Base-by-base conservation (phyloP, 768 basidiomycete genomes). In the Tremella yokohamensis region DNA sequence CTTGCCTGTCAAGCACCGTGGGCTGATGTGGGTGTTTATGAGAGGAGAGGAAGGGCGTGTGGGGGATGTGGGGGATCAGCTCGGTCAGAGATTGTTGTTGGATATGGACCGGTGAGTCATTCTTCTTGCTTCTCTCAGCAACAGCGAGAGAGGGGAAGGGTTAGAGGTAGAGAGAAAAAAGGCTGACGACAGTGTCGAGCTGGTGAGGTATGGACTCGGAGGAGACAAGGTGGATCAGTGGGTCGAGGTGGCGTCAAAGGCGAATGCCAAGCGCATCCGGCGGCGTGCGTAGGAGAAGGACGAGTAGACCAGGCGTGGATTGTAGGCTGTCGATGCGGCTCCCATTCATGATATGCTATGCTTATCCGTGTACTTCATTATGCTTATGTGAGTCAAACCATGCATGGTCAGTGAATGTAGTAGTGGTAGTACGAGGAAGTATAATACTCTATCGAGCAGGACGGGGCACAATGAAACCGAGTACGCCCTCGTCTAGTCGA, bases 141-240 rank as follows among this genome's bases (percentile, higher is more conserved):
- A 11, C 12, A 40, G 12, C 18, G 11, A 40, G n/a, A n/a, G n/a
- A n/a, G n/a, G n/a, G n/a, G n/a, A n/a, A n/a, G n/a, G n/a, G n/a
- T n/a, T n/a, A n/a, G n/a, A n/a, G n/a, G n/a, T n/a, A n/a, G n/a
- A n/a, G n/a, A n/a, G n/a, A n/a, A n/a, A n/a, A n/a, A n/a, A 8
- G n/a, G 42, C 42, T 45, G 42, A 18, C 15, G 7, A 16, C n/a
- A 45, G 42, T 6, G 42, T 45, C n/a, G 15, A 26, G 38, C 58
- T 70, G 0, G 24, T 63, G 19, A 8, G 9, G 3, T 60, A 58
- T 49, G 70, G 70, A 1, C 49, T 72, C 3, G 61, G 55, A 16
- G 45, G 38, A 11, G 70, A 72, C 39, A 69, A 69, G 54, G 42
- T 69, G 22, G 68, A 72, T 40, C 66, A 67, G 47, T 72, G 70